Conservation (phyloP, 2,329 filamentous ascomycete species). For the Pseudogymnoascus sp. region DNA sequence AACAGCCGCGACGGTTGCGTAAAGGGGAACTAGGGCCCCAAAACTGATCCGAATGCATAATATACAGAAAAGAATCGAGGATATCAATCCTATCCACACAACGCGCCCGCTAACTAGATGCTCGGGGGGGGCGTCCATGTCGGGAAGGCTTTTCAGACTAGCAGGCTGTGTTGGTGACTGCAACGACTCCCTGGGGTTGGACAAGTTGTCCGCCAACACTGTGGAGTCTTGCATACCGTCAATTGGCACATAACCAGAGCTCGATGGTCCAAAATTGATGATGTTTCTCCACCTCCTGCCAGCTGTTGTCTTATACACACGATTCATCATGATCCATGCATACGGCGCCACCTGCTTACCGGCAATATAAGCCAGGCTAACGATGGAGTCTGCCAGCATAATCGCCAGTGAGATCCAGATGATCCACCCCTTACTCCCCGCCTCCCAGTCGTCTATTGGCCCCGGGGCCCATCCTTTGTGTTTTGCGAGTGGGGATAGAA, state of each 20-base stretch:
- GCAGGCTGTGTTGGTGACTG: not conserved
- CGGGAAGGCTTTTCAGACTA: conserved; percentile 25
- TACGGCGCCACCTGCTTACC: conserved; percentile 53
- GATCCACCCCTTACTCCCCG: conserved; percentile 95
- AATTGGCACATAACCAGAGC: conserved; percentile 25
- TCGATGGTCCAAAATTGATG: conserved; percentile 15
- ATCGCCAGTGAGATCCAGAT: conserved; percentile 94
- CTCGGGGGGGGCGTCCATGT: conserved; percentile 73
- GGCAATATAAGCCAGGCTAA: conserved; percentile 76
- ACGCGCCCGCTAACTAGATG: conserved; percentile 69
- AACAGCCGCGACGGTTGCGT: conserved; percentile 70
- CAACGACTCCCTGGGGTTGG: not conserved
- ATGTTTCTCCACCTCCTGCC: conserved; percentile 27
- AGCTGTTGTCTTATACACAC: conserved; percentile 20
- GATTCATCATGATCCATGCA: conserved; percentile 33
- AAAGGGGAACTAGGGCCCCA: conserved; percentile 70
- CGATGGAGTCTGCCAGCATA: conserved; percentile 88
- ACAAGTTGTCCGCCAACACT: not conserved
- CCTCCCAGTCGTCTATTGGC: conserved; percentile 78
- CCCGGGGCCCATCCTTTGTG: conserved; percentile 82
- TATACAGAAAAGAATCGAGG: conserved; percentile 75
- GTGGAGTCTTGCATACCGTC: conserved; percentile 15
- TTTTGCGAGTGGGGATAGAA: conserved; percentile 86
- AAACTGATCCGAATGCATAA: conserved; percentile 77
- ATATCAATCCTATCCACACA: conserved; percentile 66